phyloP scores from a whole-genome alignment of 2,329 filamentous ascomycete species.

The Lasiodiplodia hormozganensis region DNA sequence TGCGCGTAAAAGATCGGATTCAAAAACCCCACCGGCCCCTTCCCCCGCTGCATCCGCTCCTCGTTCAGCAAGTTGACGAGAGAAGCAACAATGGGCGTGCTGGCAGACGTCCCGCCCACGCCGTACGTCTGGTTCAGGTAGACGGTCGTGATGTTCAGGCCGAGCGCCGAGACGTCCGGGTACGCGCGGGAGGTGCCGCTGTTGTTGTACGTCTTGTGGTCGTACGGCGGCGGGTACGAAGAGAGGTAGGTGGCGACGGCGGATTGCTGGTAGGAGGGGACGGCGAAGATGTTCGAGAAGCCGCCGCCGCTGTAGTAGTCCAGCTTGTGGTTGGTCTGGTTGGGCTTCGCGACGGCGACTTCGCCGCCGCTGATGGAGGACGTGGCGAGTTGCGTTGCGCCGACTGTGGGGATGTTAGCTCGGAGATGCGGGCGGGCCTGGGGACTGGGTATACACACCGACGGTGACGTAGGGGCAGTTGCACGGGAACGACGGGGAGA shows the following conservation, averaged over 20 bases:
- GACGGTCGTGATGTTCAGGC: conserved; percentile 51
- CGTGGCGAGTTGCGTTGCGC: not conserved
- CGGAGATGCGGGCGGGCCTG: too few species aligned
- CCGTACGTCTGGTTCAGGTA: conserved; percentile 33
- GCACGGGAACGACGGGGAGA: conserved; percentile 69
- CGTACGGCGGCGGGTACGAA: conserved; percentile 30
- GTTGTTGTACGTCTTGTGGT: conserved; percentile 41
- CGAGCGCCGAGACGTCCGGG: conserved; percentile 39
- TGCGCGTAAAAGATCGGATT: conserved; percentile 56
- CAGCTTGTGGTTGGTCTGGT: conserved; percentile 11
- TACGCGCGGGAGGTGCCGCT: conserved; percentile 38
- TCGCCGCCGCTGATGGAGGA: conserved; percentile 31
- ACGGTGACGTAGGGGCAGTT: conserved; percentile 72
- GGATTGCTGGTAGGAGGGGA: conserved; percentile 44
- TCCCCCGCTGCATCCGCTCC: conserved; percentile 44
- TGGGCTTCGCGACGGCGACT: conserved; percentile 31
- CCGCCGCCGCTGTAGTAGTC: conserved; percentile 45
- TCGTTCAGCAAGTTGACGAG: conserved; percentile 57
- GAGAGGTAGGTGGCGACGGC: conserved; percentile 47
- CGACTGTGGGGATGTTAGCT: not conserved
- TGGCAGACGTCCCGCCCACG: conserved; percentile 60
- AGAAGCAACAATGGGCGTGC: conserved; percentile 56
- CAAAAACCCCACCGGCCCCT: conserved; percentile 50
- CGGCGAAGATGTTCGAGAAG: conserved; percentile 44
- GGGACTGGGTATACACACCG: conserved; percentile 4